A percentile compares a stretch with the other conserved stretches of the same genome.
These are phyloP conservation scores for Craterostigma plantagineum DNA, from an alignment of 257 asterid genomes.

Conservation along the genomic window DNA sequence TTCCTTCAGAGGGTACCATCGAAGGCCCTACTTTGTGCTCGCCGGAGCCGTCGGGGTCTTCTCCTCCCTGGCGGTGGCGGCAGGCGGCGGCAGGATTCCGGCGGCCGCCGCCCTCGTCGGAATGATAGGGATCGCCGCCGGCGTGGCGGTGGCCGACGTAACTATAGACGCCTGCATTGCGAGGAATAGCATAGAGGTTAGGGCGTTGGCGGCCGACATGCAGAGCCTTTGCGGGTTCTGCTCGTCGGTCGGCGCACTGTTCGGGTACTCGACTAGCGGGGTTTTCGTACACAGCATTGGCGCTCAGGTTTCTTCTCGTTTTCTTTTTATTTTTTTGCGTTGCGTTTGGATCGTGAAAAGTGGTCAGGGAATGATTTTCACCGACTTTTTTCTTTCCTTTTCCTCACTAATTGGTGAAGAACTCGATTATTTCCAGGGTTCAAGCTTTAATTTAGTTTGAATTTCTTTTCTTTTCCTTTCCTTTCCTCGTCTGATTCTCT, in stretches of 20 bases:
- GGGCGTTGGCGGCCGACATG: slow-evolving; percentile 49
- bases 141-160: slow-evolving; percentile 54
- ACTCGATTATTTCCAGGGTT: too few species aligned
- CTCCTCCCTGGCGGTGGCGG: slow-evolving; percentile 15
- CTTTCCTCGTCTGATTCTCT: too few species aligned
- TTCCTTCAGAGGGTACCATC: slow-evolving; percentile 30
- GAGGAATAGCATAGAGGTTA: slow-evolving; percentile 30
- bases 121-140: slow-evolving; percentile 27
- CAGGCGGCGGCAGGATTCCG: slow-evolving; percentile 13
- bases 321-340: too few species aligned
- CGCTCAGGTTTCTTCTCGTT: slow-evolving; percentile 25
- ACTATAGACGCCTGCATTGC: slow-evolving; percentile 61
- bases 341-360: too few species aligned
- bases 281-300: slow-evolving; percentile 45
- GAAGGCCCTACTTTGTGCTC: slow-evolving; percentile 37
- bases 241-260: slow-evolving; percentile 39
- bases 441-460: too few species aligned
- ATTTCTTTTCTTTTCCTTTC: too few species aligned
- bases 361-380: too few species aligned
- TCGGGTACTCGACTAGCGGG: slow-evolving; percentile 54
- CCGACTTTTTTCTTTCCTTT: too few species aligned
- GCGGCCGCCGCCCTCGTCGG: slow-evolving; percentile 22
- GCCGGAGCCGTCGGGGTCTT: slow-evolving; percentile 23
- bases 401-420: too few species aligned
- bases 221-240: slow-evolving; percentile 47